A percentile compares a stretch with the other conserved stretches of the same genome.
Evolutionary conservation across 495 filamentous ascomycete species (phyloP).

Genomic region (Annulohypoxylon maeteangense): DNA sequence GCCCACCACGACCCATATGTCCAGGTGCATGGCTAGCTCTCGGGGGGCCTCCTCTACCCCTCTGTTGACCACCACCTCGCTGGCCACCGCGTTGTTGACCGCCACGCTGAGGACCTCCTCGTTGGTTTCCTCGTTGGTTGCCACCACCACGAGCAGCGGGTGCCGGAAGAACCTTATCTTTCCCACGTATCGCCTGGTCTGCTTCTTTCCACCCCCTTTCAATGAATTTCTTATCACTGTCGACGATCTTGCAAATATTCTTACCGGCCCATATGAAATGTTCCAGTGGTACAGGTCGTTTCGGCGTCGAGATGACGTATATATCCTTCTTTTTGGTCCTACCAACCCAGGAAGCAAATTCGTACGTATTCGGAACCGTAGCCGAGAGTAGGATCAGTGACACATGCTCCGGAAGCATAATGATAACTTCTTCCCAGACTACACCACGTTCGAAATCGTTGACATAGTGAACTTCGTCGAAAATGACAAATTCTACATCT

Average conservation of each 20-base stretch:
- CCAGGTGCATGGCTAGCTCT: conserved; percentile 70
- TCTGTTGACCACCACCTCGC: conserved; percentile 66
- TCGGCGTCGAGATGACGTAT: conserved; percentile 97
- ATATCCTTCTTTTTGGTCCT: conserved; percentile 99
- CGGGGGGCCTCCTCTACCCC: conserved; percentile 67
- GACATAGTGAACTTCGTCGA: conserved; percentile 98
- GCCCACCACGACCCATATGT: conserved; percentile 87
- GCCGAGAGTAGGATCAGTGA: conserved; percentile 94
- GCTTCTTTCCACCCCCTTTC: conserved; percentile 96
- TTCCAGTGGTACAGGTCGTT: conserved; percentile 92
- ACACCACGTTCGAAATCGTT: conserved; percentile 98
- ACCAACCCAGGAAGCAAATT: conserved; percentile 98
- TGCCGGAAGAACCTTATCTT: conserved; percentile 72
- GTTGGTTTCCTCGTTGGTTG: conserved; percentile 66
- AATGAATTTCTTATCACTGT: conserved; percentile 87
- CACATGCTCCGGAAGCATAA: conserved; percentile 98
- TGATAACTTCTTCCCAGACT: conserved; percentile 99
- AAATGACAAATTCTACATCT: conserved; percentile 98
- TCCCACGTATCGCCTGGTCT: conserved; percentile 81
- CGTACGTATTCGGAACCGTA: conserved; percentile 95
- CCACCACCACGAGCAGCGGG: conserved; percentile 60
- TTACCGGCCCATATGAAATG: conserved; percentile 97
- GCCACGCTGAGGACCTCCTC: conserved; percentile 60
- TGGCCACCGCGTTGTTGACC: conserved; percentile 63
- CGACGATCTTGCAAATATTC: conserved; percentile 92